phyloP scores from a whole-genome alignment of 1,139 yeast genomes.

The Saccharomyces hybrid region DNA sequence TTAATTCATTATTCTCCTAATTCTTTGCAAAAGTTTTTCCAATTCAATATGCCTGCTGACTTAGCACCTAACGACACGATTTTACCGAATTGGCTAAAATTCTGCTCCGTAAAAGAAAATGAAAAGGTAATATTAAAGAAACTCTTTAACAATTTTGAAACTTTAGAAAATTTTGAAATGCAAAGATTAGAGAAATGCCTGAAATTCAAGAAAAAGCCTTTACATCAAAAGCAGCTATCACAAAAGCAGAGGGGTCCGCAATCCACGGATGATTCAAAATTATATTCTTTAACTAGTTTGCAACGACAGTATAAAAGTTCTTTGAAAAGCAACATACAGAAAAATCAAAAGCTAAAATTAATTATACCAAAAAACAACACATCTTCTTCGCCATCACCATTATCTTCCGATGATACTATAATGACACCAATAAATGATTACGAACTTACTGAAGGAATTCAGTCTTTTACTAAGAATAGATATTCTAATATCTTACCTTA shows the following conservation, averaged over 20 bases:
- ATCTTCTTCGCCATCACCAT: slow-evolving; percentile 9
- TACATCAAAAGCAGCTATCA: slow-evolving; percentile 6
- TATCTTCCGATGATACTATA: slow-evolving; percentile 16
- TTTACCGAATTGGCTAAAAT: slow-evolving; percentile 46
- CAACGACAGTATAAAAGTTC: slow-evolving; percentile 20
- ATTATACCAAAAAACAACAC: slow-evolving; percentile 8
- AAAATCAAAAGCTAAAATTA: neutral
- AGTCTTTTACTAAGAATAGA: slow-evolving; percentile 64
- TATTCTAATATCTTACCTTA: slow-evolving; percentile 79
- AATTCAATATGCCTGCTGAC: slow-evolving; percentile 21
- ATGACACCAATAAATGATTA: slow-evolving; percentile 35
- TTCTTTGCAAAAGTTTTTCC: slow-evolving; percentile 26
- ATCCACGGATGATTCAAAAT: slow-evolving; percentile 11
- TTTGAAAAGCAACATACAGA: slow-evolving; percentile 6
- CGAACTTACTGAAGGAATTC: slow-evolving; percentile 57
- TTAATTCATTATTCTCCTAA: slow-evolving; percentile 35
- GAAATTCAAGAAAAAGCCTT: slow-evolving; percentile 2
- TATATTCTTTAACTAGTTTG: slow-evolving; percentile 24
- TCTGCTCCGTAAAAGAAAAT: slow-evolving; percentile 29
- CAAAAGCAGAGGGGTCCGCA: slow-evolving; percentile 2
- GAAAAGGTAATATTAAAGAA: slow-evolving; percentile 34
- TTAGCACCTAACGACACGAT: slow-evolving; percentile 17
- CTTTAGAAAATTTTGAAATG: slow-evolving; percentile 45
- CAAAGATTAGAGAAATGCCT: slow-evolving; percentile 37
- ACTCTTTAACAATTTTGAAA: slow-evolving; percentile 44